Percentiles rank a stretch among this genome's conserved stretches.
Conservation (phyloP, 345 rosid genomes). For the Anastatica hierochuntica region DNA sequence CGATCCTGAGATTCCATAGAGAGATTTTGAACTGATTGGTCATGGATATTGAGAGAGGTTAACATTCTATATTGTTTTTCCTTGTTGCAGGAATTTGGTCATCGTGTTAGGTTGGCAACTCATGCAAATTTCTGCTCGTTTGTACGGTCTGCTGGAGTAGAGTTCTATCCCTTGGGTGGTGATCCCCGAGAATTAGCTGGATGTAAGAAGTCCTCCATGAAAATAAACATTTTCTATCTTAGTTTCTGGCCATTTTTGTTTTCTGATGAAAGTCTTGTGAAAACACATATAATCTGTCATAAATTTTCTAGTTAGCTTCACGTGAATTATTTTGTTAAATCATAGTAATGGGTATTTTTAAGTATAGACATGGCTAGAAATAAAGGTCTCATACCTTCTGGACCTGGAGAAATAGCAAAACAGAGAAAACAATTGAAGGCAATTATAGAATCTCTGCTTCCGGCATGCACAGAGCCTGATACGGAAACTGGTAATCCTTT, state of each 20-base stretch:
- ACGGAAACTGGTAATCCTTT: slow-evolving; percentile 59
- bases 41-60: not conserved
- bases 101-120: slow-evolving; percentile 89
- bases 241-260: too few species aligned
- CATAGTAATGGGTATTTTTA: not conserved
- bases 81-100: slow-evolving; percentile 80
- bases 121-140: slow-evolving; percentile 76
- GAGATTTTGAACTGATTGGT: not conserved
- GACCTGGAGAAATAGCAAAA: slow-evolving; percentile 81
- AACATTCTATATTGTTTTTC: not conserved
- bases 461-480: slow-evolving; percentile 88
- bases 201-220: too few species aligned
- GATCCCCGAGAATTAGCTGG: slow-evolving; percentile 94
- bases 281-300: not conserved
- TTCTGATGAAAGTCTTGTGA: too few species aligned
- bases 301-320: too few species aligned
- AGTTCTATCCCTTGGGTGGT: slow-evolving; percentile 89
- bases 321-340: not conserved
- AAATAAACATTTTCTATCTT: slow-evolving; percentile 5
- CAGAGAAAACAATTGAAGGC: slow-evolving; percentile 90
- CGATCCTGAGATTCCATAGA: too few species aligned
- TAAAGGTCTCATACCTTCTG: slow-evolving; percentile 92
- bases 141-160: slow-evolving; percentile 78
- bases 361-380: slow-evolving; percentile 90
- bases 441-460: slow-evolving; percentile 92